A percentile compares a stretch with the other conserved stretches of the same genome.
phyloP scores from a whole-genome alignment of 148 eudicot genomes.

The Rhododendron griersonianum region DNA sequence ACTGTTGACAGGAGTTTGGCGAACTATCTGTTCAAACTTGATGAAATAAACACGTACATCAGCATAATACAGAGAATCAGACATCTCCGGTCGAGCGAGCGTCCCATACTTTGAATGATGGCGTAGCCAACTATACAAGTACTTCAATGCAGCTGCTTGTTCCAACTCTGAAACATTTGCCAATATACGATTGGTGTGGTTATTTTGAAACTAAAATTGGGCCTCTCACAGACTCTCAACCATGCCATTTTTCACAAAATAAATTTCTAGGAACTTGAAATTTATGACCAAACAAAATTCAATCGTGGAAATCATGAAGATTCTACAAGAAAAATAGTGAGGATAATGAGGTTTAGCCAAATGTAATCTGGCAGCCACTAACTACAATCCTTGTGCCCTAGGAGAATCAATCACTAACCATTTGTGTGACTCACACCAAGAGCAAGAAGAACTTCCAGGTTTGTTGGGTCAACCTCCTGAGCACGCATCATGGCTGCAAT shows the following conservation, averaged over 20 bases:
- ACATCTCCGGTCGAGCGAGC: constrained; percentile 54
- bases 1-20: not conserved
- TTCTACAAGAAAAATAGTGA: not conserved
- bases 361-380: not conserved
- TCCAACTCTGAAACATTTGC: constrained; percentile 65
- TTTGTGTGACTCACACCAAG: constrained; percentile 99
- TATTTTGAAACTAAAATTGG: not conserved
- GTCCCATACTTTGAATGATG: constrained; percentile 80
- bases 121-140: constrained; percentile 80
- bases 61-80: constrained; percentile 69
- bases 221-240: not conserved
- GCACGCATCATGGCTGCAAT: constrained; percentile 98
- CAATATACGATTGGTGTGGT: not conserved
- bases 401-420: constrained; percentile 43
- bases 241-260: not conserved
- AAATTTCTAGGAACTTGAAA: not conserved
- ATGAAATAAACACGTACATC: constrained; percentile 53
- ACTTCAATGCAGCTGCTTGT: constrained; percentile 84
- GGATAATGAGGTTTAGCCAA: not conserved
- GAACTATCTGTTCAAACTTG: not conserved
- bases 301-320: not conserved
- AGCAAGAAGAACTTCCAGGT: constrained; percentile 96
- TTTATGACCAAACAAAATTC: not conserved
- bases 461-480: constrained; percentile 83
- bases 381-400: not conserved